Evolutionary conservation across 2,329 filamentous ascomycete genomes (phyloP), one percentile per base, ranked within the genome.

Genomic region (Xenosphaeropsis pyriputrescens): DNA sequence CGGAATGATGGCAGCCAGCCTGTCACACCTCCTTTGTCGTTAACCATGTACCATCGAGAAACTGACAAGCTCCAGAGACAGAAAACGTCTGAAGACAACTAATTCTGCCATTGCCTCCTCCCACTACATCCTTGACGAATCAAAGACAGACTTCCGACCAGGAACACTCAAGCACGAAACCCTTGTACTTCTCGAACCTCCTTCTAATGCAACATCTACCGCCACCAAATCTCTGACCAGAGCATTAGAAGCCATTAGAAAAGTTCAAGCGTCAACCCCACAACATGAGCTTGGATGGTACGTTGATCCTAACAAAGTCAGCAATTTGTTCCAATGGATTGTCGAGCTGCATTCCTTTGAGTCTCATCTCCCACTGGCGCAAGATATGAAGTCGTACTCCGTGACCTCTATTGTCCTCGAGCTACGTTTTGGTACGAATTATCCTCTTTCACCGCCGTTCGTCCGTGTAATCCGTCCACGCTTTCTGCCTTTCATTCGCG

Each of bases 251-350:
- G 64, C 66, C 7, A 61, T 88, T 1, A 59, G 82, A 26, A 70
- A 72, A 41, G 57, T 76, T 1, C 86, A 94, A 52, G 56, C 69
- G 1, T 61, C 54, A 9, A 73, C 68, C 1, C 68, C 74, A 1
- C 54, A 72, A 2, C 68, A 78, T 41, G 71, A 80, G 41, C 67
- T 93, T 0, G 88, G 88, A 13, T 94, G 86, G 85, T 85, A 85
- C 51, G 76, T 93, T 39, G 72, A 93, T 50, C 65, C 68, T 35
- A 62, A 64, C 5, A 69, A 72, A 36, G 63, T 88, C 29, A 69
- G 62, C 16, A 93, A 88, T 50, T 67, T 86, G 43, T 94, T 91
- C 50, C 85, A 93, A 50, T 93, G 86, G 86, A 85, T 93, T 41
- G 76, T 93, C 5, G 83, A 94, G 55, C 63, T 95, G 1, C 88